Evolutionary conservation across 106 monocot genomes (phyloP).

Genomic region (Acorus calamus): DNA sequence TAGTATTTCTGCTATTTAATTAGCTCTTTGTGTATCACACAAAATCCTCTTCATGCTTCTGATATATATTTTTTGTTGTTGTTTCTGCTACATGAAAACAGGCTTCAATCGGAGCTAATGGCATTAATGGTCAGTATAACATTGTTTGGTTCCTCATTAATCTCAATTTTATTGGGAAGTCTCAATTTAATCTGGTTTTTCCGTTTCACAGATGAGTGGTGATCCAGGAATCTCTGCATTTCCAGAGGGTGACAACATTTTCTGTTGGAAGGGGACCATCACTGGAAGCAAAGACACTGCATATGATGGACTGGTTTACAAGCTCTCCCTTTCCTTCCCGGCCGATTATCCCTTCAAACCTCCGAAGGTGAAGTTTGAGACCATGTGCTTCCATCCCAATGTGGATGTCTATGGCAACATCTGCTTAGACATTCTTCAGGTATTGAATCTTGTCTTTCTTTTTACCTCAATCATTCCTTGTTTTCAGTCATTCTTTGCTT

Average conservation of each 20-base stretch:
- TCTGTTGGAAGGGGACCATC: constrained; percentile 90
- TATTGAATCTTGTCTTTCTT: not conserved
- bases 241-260: constrained; percentile 96
- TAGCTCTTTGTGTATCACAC: too few relatives aligned
- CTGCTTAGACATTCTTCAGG: constrained; percentile 97
- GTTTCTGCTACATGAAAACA: constrained; percentile 4
- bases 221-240: constrained; percentile 94
- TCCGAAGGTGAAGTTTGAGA: constrained; percentile 85
- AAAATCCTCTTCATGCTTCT: too few relatives aligned
- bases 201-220: constrained; percentile 60
- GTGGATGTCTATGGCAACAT: constrained; percentile 81
- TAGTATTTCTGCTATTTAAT: too few relatives aligned
- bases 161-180: too few relatives aligned
- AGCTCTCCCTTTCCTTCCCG: constrained; percentile 66
- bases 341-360: constrained; percentile 96
- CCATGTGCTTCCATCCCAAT: constrained; percentile 86
- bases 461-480: not conserved
- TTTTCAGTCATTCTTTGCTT: too few relatives aligned
- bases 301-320: constrained; percentile 80
- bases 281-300: constrained; percentile 81
- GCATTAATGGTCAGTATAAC: constrained; percentile 61
- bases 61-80: too few relatives aligned
- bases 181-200: too few relatives aligned
- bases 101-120: constrained; percentile 95
- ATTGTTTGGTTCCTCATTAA: too few relatives aligned